Evolutionary conservation across 2,329 filamentous ascomycete genomes (phyloP).

Genomic region (Zasmidium cellare): DNA sequence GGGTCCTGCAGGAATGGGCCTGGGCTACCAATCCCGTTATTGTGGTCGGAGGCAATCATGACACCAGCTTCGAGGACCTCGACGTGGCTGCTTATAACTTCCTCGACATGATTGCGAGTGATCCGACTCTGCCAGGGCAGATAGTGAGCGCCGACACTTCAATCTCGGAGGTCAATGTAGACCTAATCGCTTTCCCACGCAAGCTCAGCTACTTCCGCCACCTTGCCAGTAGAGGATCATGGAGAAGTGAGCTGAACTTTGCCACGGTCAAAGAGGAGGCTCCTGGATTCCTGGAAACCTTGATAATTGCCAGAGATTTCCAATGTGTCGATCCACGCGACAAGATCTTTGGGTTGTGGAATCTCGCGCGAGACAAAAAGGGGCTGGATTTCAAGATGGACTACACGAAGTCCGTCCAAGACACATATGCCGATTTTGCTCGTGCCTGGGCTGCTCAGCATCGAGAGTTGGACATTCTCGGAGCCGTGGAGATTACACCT

Average conservation of each 20-base stretch:
- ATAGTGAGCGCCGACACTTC: slow-evolving; percentile 5
- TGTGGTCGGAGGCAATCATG: background rate
- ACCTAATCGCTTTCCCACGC: slow-evolving; percentile 6
- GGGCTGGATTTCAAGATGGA: slow-evolving; percentile 8
- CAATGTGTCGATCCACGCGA: slow-evolving; percentile 9
- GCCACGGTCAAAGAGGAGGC: background rate
- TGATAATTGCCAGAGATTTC: slow-evolving; percentile 11
- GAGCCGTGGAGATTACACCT: slow-evolving; percentile 7
- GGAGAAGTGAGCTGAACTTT: background rate
- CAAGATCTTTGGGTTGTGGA: slow-evolving; percentile 11
- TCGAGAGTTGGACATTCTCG: slow-evolving; percentile 11
- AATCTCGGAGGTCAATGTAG: background rate
- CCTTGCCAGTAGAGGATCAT: background rate
- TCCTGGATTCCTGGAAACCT: slow-evolving; percentile 6
- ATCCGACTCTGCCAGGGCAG: slow-evolving; percentile 2
- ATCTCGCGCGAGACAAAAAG: slow-evolving; percentile 10
- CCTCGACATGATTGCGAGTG: slow-evolving; percentile 5
- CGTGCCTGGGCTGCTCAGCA: slow-evolving; percentile 12
- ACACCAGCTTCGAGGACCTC: slow-evolving; percentile 2
- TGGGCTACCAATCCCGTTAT: slow-evolving; percentile 6
- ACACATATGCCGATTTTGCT: slow-evolving; percentile 5
- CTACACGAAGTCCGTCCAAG: slow-evolving; percentile 3
- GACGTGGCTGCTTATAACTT: slow-evolving; percentile 11
- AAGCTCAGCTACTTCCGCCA: slow-evolving; percentile 17
- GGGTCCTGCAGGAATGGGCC: slow-evolving; percentile 7